Base-by-base conservation (phyloP, 2,329 filamentous ascomycete species). In the Colletotrichum siamense region DNA sequence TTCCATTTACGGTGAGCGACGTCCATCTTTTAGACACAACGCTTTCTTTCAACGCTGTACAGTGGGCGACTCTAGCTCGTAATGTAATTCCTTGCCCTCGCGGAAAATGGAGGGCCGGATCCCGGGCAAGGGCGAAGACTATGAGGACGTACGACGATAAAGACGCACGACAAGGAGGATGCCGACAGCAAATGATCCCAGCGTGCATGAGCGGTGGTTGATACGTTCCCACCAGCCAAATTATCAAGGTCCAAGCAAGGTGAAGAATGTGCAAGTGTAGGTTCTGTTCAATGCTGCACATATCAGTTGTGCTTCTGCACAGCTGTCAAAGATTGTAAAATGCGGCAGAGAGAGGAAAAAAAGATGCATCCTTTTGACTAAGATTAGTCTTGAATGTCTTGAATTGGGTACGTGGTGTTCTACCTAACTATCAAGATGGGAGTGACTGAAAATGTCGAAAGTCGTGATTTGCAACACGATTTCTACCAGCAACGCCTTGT, bases 291-390 rank as follows among this genome's bases (percentile, higher is more conserved):
- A 44, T 44, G 39, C 5, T 44, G 16, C 0, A 18, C 5, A 44
- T 6, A 44, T 44, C 2, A 18, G 0, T 9, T 9, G 0, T 10
- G 16, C 39, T 44, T 39, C 36, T 18, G 5, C 36, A 9, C 0
- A 5, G 16, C 2, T 44, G 39, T 18, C 1, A 6, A 1, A 6
- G 1, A 18, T 0, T 3, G 8, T 3, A n/a, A 2, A 6, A n/a
- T 10, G 0, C 39, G 39, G 39, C 16, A 44, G 39, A 0, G 39
- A 44, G 39, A 44, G 0, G 39, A n/a, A n/a, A 10, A 44, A 10
- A 5, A 8, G 36, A 44, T 10, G 36, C 36, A 44, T 44, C 8
- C 8, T 1, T 1, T 44, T 44, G 8, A 44, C 39, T 0, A 10
- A 44, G 39, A 44, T 44, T 44, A 44, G 32, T 1, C 6, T 34